Conservation (phyloP, 306 rosid species). For the Trifolium pratense region DNA sequence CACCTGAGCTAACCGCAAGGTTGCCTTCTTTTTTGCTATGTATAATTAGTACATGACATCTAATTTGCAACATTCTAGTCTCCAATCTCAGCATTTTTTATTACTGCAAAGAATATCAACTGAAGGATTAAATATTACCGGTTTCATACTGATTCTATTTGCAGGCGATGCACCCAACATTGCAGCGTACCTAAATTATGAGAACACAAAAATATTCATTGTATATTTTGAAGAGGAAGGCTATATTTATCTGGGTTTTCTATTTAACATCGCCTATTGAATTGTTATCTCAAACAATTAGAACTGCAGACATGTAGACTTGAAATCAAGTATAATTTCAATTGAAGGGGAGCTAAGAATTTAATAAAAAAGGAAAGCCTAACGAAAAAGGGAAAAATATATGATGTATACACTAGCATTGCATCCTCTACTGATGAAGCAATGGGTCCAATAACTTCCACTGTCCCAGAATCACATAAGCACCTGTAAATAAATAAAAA, state of each 20-base stretch:
- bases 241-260: conserved; percentile 24
- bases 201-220: conserved; percentile 33
- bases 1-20: conserved; percentile 19
- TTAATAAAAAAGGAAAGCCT: not conserved
- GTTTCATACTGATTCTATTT: conserved; percentile 67
- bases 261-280: conserved; percentile 38
- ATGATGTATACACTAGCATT: conserved; percentile 81
- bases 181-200: conserved; percentile 83
- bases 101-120: conserved; percentile 25
- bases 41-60: conserved; percentile 18
- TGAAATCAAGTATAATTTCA: conserved; percentile 27
- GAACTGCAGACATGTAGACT: conserved; percentile 24
- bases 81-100: conserved; percentile 4
- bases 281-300: conserved; percentile 33
- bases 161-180: conserved; percentile 84
- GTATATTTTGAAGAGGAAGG: conserved; percentile 35
- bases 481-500: conserved; percentile 60
- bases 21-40: conserved; percentile 20
- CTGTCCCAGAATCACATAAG: conserved; percentile 82
- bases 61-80: conserved; percentile 16
- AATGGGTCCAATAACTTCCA: conserved; percentile 95
- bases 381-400: conserved; percentile 11
- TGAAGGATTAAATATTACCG: conserved; percentile 54
- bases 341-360: conserved; percentile 13
- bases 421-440: conserved; percentile 89